Base-by-base conservation (phyloP, 495 filamentous ascomycete species). In the Polyplosphaeria fusca region DNA sequence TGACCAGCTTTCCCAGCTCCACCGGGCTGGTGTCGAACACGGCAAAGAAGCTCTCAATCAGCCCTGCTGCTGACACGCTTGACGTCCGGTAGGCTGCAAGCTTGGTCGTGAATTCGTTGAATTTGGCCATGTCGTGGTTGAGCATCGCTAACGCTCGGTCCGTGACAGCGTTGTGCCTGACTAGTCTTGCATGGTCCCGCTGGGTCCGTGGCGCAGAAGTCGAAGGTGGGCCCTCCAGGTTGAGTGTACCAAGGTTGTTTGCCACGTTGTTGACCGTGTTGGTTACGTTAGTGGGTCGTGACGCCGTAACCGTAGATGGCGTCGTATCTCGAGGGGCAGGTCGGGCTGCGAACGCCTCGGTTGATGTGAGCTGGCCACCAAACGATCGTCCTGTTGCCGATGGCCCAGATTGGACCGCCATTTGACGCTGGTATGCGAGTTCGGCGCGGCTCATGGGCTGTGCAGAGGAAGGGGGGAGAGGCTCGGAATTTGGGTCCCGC, bases 341-440 rank as follows among this genome's bases (percentile, higher is more conserved):
- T 46, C 79, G 67, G 28, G 72, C 68, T 16, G 78, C 74, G 46
- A 72, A 73, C 3, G 78, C 73, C 20, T 80, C 76, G 7, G 75
- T 71, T 1, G 55, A 73, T 14, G 84, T 86, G 42, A 95, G 76
- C 67, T 88, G 84, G 1, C 88, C 88, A 19, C 91, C 89, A 71
- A 95, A 96, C 12, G 82, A 89, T 23, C 89, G 80, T 9, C 80
- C 81, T 2, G 88, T 79, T 4, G 86, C 81, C 0, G 89, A 86
- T 66, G 93, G 92, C 1, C 88, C 83, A 56, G 19, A 90, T 59
- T 91, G 89, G 37, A 98, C 86, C 2, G 90, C 92, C 81, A 95
- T 84, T 57, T 95, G 89, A 39, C 94, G 78, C 63, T 96, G 91
- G 67, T 91, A 95, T 27, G 94, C 94, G 24, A 96, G 73, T 68